phyloP scores from a whole-genome alignment of 179 eudicot species.

The Silene noctiflora region DNA sequence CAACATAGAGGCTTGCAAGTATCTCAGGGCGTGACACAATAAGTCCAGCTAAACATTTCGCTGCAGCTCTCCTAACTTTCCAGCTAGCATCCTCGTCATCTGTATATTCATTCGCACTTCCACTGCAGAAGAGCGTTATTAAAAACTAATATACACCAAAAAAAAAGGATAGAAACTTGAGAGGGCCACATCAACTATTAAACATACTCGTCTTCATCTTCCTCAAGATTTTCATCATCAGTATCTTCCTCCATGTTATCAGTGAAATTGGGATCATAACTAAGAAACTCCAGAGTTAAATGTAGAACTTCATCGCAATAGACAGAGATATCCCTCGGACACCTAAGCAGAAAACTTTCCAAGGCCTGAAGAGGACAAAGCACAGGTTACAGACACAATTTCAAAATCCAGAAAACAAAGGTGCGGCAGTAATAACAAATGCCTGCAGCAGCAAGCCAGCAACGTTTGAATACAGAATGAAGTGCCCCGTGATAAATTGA shows the following conservation, averaged over 20 bases:
- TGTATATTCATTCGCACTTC: slow-evolving; percentile 91
- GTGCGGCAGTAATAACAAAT: neutral
- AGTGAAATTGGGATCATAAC: slow-evolving; percentile 97
- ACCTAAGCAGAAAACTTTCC: slow-evolving; percentile 92
- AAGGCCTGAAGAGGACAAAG: slow-evolving; percentile 59
- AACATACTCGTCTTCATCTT: slow-evolving; percentile 93
- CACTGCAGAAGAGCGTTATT: slow-evolving; percentile 45
- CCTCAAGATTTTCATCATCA: slow-evolving; percentile 69
- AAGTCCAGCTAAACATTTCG: slow-evolving; percentile 89
- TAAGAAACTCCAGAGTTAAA: slow-evolving; percentile 79
- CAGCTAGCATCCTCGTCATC: slow-evolving; percentile 99
- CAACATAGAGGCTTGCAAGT: slow-evolving; percentile 76
- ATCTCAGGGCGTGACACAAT: slow-evolving; percentile 99
- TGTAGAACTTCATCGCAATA: slow-evolving; percentile 76
- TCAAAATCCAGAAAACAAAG: neutral
- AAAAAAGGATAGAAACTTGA: neutral
- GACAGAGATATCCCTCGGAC: slow-evolving; percentile 77
- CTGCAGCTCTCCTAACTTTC: slow-evolving; percentile 99
- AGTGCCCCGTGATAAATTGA: neutral
- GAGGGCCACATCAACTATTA: slow-evolving; percentile 14
- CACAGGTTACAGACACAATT: neutral
- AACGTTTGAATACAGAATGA: neutral
- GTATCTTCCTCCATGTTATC: slow-evolving; percentile 98
- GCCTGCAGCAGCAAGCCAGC: neutral
- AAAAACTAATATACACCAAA: neutral